phyloP scores from a whole-genome alignment of 768 basidiomycete genomes.

The Lactarius deliciosus region DNA sequence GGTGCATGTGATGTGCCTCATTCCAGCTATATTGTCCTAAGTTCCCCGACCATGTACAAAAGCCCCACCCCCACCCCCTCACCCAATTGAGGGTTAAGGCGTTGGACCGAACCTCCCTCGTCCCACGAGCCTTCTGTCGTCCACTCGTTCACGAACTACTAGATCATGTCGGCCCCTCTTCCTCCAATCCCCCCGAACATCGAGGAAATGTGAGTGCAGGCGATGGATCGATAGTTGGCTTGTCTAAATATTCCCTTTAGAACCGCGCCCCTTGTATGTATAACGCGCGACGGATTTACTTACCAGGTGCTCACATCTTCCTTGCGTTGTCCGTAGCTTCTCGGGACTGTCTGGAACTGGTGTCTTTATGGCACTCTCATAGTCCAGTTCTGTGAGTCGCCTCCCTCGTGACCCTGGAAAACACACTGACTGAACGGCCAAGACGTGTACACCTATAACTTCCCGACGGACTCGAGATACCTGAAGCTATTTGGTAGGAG shows the following conservation, averaged over 20 bases:
- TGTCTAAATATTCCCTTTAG: neutral
- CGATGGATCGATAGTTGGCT: neutral
- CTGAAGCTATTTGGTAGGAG: slow-evolving; percentile 13
- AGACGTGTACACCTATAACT: slow-evolving; percentile 23
- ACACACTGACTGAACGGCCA: neutral
- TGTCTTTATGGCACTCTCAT: slow-evolving; percentile 33
- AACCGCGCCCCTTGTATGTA: neutral
- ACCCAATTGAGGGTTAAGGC: neutral
- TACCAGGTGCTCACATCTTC: neutral
- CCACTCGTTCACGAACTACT: neutral
- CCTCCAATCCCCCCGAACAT: neutral
- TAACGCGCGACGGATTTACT: neutral
- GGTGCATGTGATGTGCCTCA: neutral
- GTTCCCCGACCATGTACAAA: too few relatives aligned
- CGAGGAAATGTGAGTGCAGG: neutral
- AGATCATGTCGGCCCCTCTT: neutral
- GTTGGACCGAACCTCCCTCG: neutral
- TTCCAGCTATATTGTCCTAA: neutral
- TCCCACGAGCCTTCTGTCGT: neutral
- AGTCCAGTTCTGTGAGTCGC: slow-evolving; percentile 34
- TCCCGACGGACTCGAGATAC: neutral
- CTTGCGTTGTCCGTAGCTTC: neutral
- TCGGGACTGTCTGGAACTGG: slow-evolving; percentile 31
- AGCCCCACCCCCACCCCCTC: neutral
- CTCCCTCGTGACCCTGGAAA: too few relatives aligned